Percentiles rank a stretch among this genome's conserved stretches.
Conservation (phyloP, 2,329 filamentous ascomycete genomes). For the Venturia oleaginea region DNA sequence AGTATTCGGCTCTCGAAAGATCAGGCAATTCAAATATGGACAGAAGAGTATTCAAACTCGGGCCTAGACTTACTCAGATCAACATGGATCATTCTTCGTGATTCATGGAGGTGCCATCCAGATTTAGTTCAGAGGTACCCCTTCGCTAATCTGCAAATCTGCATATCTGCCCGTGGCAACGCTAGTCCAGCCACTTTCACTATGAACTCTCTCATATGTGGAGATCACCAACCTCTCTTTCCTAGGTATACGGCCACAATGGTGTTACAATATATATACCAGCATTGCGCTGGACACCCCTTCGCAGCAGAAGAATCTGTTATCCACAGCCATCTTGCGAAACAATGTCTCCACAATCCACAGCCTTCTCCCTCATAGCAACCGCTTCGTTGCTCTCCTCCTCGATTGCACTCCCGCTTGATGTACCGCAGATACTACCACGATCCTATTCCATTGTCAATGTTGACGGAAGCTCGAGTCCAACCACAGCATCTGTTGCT, state of each 20-base stretch:
- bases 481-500: background rate
- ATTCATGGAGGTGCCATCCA: background rate
- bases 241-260: background rate
- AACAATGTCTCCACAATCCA: background rate
- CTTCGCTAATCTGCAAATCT: background rate
- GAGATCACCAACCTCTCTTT: background rate
- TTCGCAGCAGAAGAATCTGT: background rate
- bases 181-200: background rate
- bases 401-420: background rate
- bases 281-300: background rate
- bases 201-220: background rate
- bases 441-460: conserved; percentile 7
- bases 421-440: background rate
- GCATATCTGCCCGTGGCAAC: background rate
- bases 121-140: background rate
- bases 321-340: background rate
- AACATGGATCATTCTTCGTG: background rate
- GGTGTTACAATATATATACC: conserved; percentile 4
- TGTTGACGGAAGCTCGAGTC: conserved; percentile 9
- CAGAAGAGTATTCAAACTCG: background rate
- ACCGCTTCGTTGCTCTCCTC: conserved; percentile 18
- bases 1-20: background rate
- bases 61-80: background rate
- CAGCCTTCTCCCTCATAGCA: background rate
- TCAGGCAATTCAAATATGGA: background rate